phyloP scores from a whole-genome alignment of 2,329 filamentous ascomycete species.

The Calonectria honghensis region DNA sequence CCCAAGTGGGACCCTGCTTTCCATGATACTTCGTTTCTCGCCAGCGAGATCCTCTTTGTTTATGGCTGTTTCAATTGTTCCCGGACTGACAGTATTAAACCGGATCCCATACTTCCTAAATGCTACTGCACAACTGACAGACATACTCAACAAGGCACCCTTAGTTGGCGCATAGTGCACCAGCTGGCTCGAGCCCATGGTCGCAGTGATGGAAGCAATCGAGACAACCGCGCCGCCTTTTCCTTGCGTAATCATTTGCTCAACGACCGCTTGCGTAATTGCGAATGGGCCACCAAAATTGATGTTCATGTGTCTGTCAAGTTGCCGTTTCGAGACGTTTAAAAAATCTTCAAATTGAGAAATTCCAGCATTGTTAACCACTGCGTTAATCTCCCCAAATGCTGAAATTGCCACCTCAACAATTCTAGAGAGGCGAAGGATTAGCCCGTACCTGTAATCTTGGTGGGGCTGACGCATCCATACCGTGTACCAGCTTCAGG shows the following conservation, averaged over 20 bases:
- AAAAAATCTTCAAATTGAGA: too few relatives aligned
- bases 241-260: too few relatives aligned
- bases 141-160: neutral
- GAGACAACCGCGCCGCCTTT: too few relatives aligned
- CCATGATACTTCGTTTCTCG: neutral
- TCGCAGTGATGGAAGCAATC: neutral
- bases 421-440: too few relatives aligned
- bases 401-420: too few relatives aligned
- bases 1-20: neutral
- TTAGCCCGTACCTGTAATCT: neutral
- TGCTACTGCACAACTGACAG: neutral
- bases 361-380: too few relatives aligned
- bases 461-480: too few relatives aligned
- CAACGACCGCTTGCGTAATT: too few relatives aligned
- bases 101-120: neutral
- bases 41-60: neutral
- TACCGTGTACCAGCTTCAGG: neutral
- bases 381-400: too few relatives aligned
- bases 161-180: neutral
- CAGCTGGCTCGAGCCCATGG: neutral
- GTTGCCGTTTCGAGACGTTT: too few relatives aligned
- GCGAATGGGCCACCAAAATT: too few relatives aligned
- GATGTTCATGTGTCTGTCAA: too few relatives aligned
- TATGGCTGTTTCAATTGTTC: neutral
- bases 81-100: neutral